These are phyloP conservation scores for Lizanozyma gosingica DNA, from an alignment of 1,139 yeast genomes.

Conservation along the genomic window DNA sequence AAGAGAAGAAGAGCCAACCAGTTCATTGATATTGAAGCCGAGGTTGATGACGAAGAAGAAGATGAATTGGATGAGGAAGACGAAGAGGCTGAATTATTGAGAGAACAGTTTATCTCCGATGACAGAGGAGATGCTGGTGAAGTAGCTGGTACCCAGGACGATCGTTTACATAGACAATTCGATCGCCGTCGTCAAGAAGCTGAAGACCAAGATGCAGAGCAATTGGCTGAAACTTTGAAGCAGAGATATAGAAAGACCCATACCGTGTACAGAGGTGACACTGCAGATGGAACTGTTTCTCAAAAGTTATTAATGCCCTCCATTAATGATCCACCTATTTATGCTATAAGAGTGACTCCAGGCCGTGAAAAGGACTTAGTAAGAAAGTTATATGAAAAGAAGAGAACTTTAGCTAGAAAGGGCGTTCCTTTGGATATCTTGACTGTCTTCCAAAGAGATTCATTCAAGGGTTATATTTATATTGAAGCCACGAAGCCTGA, in stretches of 20 bases:
- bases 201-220: constrained; percentile 93
- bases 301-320: constrained; percentile 91
- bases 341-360: constrained; percentile 90
- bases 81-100: constrained; percentile 76
- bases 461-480: constrained; percentile 84
- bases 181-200: constrained; percentile 85
- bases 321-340: constrained; percentile 91
- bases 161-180: constrained; percentile 80
- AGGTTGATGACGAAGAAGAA: constrained; percentile 96
- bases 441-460: constrained; percentile 94
- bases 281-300: constrained; percentile 73
- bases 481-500: constrained; percentile 91
- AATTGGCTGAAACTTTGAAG: constrained; percentile 84
- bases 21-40: constrained; percentile 98
- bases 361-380: constrained; percentile 92
- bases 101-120: constrained; percentile 77
- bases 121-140: constrained; percentile 47
- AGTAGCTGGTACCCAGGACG: constrained; percentile 41
- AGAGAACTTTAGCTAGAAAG: constrained; percentile 57
- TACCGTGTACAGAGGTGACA: constrained; percentile 80
- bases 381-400: constrained; percentile 73
- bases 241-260: constrained; percentile 89
- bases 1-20: constrained; percentile 72
- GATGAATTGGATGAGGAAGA: constrained; percentile 85
- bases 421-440: constrained; percentile 60